Evolutionary conservation across 352 stramenopile genomes (phyloP).

Genomic region (Phytophthora boehmeriae): DNA sequence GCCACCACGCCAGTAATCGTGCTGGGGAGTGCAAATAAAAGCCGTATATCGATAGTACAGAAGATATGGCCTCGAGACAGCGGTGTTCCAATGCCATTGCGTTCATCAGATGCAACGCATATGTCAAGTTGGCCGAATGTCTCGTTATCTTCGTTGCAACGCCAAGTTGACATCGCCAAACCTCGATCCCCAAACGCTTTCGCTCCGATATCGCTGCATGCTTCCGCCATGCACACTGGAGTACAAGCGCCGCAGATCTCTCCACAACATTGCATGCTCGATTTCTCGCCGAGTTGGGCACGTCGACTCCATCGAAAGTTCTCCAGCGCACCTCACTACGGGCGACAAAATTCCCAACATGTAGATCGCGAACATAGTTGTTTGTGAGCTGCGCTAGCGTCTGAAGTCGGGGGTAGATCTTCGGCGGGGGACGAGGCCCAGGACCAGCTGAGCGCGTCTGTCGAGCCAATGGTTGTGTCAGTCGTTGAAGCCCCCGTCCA

Average conservation of each 20-base stretch:
- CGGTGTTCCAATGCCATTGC: neutral
- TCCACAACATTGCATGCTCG: conserved; percentile 29
- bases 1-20: conserved; percentile 45
- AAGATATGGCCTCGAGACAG: conserved; percentile 8
- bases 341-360: conserved; percentile 47
- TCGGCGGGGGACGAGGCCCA: conserved; percentile 15
- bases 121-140: conserved; percentile 18
- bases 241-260: conserved; percentile 48
- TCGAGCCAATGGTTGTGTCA: neutral
- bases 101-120: conserved; percentile 1
- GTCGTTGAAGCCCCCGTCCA: conserved; percentile 11
- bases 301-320: conserved; percentile 36
- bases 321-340: conserved; percentile 52
- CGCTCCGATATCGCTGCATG: conserved; percentile 34
- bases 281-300: conserved; percentile 24
- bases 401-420: conserved; percentile 42
- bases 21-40: conserved; percentile 43
- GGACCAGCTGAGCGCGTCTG: conserved; percentile 2
- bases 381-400: conserved; percentile 54
- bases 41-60: conserved; percentile 13
- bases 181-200: conserved; percentile 13
- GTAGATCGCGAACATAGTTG: conserved; percentile 42
- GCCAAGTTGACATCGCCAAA: conserved; percentile 52
- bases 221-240: conserved; percentile 55
- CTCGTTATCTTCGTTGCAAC: conserved; percentile 49